Base-by-base conservation (phyloP, 2,329 filamentous ascomycete species). In the Aspergillus sp. region DNA sequence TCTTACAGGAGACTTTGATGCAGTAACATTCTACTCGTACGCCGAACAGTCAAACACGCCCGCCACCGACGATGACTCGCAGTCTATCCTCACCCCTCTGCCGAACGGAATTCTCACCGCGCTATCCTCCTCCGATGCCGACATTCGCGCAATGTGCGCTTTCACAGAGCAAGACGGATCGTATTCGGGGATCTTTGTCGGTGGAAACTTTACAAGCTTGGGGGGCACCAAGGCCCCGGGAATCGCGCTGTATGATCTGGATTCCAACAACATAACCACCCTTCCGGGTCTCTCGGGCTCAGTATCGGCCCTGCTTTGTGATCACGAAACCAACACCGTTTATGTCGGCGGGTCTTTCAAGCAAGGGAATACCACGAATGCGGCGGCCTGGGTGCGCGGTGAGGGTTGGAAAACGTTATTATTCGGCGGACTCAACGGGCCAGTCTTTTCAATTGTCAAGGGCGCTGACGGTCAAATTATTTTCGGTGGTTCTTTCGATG, bases 141-240 rank as follows among this genome's bases (percentile, higher is more conserved):
- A 90, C 53, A 97, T 99, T 72, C 85, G 89, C 72, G 85, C 92
- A 66, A 95, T 99, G 91, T 99, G 95, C 80, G 81, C 89, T 22
- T 91, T 94, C 70, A 83, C 87, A 55, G 80, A 84, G 69, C 82
- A 84, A 60, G 85, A 91, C 76, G 90, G 91, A 66, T 84, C 83
- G 6, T 79, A 89, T 60, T 82, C 85, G n/a, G 89, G 90, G 46
- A 86, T 98, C 30, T 85, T 98, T 52, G 85, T 99, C 17, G 95
- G 91, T 59, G 95, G 95, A 52, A 98, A 98, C 80, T 99, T 99
- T 75, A 98, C 95, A 34, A 96, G 92, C 75, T 80, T 99, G 64
- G 91, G 89, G 62, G 88, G 88, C 61, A 84, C 89, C 60, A 81
- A 91, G 72, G 92, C 93, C 2, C 88, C 88, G 57, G 91, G 91